A percentile compares a stretch with the other conserved stretches of the same genome.
These are phyloP conservation scores for Ascochyta rabiei DNA, from an alignment of 2,329 filamentous ascomycete species.

Conservation along the genomic window DNA sequence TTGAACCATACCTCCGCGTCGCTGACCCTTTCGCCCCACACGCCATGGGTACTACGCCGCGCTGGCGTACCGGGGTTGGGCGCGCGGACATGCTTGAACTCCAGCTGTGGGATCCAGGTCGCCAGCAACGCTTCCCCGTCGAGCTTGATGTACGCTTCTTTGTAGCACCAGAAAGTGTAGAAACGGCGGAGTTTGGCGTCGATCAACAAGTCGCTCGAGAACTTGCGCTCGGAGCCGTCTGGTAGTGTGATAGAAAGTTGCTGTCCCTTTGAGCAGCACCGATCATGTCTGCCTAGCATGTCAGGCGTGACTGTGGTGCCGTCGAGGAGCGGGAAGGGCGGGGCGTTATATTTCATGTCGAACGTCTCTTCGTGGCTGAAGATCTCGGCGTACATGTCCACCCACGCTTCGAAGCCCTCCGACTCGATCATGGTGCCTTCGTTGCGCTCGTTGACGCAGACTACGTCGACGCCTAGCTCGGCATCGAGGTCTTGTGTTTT, in stretches of 20 bases:
- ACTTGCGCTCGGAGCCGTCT: constrained; percentile 42
- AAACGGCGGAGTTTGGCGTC: constrained; percentile 72
- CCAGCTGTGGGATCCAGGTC: constrained; percentile 71
- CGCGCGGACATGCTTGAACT: constrained; percentile 69
- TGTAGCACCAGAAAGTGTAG: constrained; percentile 78
- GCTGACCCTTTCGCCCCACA: constrained; percentile 55
- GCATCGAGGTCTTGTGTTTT: constrained; percentile 39
- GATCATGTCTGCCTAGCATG: constrained; percentile 52
- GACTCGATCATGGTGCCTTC: constrained; percentile 64
- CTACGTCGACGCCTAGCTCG: constrained; percentile 75
- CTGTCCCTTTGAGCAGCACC: constrained; percentile 49
- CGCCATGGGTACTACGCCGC: constrained; percentile 51
- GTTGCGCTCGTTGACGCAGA: constrained; percentile 73
- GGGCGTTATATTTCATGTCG: constrained; percentile 64
- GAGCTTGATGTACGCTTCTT: constrained; percentile 84
- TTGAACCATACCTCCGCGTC: constrained; percentile 58
- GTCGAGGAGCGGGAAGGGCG: constrained; percentile 50
- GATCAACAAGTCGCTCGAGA: constrained; percentile 55
- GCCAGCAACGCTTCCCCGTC: constrained; percentile 79
- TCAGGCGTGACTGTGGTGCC: constrained; percentile 49
- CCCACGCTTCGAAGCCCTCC: constrained; percentile 69
- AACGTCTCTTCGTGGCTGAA: constrained; percentile 67
- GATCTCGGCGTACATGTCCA: constrained; percentile 75
- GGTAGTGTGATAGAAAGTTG: constrained; percentile 47
- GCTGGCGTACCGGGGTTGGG: constrained; percentile 48